Evolutionary conservation across 768 basidiomycete species (phyloP), one percentile per base, ranked within the genome.

Genomic region (Clitopilus hobsonii): DNA sequence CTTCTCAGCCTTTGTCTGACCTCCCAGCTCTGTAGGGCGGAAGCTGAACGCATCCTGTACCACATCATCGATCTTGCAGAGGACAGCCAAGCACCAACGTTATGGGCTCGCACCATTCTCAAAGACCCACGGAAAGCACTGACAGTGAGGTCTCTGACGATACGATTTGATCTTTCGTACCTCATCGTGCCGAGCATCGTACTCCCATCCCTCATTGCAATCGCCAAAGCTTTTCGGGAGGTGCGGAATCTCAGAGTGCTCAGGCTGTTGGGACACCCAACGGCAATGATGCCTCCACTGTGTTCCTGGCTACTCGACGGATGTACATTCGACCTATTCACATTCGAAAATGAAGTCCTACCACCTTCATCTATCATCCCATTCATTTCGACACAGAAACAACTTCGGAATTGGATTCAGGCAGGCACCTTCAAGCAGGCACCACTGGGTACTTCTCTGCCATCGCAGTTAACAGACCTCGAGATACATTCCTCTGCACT

Each of bases 221-320:
- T 64, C n/a, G 49, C 61, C 1, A 57, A 58, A 26, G 63, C 61
- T 16, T 51, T 64, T 10, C 45, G 30, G 28, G 38, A 53, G 28
- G 57, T 64, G 3, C 50, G 24, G n/a, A 59, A 57, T 16, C 55
- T 64, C 16, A 45, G 55, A 23, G 59, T 45, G 20, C 61, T 59
- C 38, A 52, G 58, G 5, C 55, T 62, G 13, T 11, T 56, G 22
- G 63, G 63, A 5, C 61, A 64, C 53, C 56, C 61, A 23, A 51
- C 49, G 28, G 63, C 54, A 23, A 64, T 62, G 61, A 64, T 62
- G 63, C 57, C 62, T 54, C 61, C 59, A 10, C 55, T 62, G 38
- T 50, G 60, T 27, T 54, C 56, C 16, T 60, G 63, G 61, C 54
- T 64, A 20, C 59, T 64, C 49, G 63, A 64, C 49, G 60, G 57